These are phyloP conservation scores for Scalesia atractyloides DNA, from an alignment of 129 eudicot genomes.

Conservation along the genomic window DNA sequence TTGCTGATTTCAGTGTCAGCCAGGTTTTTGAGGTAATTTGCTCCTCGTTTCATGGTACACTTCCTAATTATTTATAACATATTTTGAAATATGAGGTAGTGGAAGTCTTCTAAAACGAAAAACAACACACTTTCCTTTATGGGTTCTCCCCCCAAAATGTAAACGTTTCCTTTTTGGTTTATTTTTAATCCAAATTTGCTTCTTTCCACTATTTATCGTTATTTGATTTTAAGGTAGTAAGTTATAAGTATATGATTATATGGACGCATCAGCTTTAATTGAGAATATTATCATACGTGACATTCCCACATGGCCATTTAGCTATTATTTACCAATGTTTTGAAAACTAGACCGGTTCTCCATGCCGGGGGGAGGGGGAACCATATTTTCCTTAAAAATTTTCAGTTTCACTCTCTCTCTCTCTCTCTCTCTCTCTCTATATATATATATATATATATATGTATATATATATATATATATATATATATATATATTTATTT, in stretches of 20 bases:
- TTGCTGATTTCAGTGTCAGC: conserved; percentile 94
- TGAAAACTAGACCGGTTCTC: no score
- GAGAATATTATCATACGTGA: neutral
- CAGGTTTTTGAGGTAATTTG: conserved; percentile 89
- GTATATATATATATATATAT: no score
- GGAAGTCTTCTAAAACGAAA: neutral
- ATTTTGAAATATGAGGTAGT: neutral
- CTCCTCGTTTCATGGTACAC: neutral
- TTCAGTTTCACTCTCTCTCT: no score
- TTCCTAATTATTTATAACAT: neutral
- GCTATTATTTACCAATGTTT: no score
- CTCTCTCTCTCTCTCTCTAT: no score
- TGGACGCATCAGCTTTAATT: neutral
- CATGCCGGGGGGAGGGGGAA: no score
- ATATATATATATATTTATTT: no score
- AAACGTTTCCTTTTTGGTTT: neutral
- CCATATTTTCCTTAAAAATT: no score
- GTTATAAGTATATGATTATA: neutral
- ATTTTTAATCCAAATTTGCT: neutral
- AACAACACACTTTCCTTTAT: neutral
- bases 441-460: no score
- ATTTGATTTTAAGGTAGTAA: neutral
- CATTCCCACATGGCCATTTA: neutral
- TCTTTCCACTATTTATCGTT: neutral
- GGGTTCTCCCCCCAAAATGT: conserved; percentile 1